phyloP scores from a whole-genome alignment of 1,139 yeast genomes.

The Pichia sp. region DNA sequence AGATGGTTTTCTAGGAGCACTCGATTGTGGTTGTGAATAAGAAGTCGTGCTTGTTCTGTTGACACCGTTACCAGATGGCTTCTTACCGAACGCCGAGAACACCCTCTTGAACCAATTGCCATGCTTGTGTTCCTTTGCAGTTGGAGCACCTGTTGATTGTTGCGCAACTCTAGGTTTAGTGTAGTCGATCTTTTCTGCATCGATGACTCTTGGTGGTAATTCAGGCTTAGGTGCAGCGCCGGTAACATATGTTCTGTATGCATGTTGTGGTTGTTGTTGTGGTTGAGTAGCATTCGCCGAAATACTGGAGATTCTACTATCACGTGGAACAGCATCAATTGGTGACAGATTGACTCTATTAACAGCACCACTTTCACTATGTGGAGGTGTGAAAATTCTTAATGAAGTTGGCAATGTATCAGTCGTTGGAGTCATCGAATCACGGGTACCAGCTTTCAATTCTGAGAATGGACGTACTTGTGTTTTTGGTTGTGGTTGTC shows the following conservation, averaged over 20 bases:
- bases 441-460: slow-evolving; percentile 3
- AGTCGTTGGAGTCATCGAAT: slow-evolving; percentile 10
- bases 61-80: neutral
- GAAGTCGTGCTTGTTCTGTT: neutral
- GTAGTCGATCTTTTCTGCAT: neutral
- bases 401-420: slow-evolving; percentile 1
- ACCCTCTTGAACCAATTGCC: slow-evolving; percentile 28
- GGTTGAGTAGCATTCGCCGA: neutral
- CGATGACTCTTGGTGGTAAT: neutral
- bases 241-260: neutral
- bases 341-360: neutral
- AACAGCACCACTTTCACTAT: neutral
- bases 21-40: neutral
- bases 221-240: neutral
- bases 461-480: slow-evolving; percentile 3
- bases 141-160: neutral
- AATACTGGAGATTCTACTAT: neutral
- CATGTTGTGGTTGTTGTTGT: neutral
- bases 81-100: slow-evolving; percentile 15
- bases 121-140: neutral
- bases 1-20: neutral
- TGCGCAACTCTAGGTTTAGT: neutral
- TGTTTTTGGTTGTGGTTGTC: neutral
- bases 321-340: slow-evolving; percentile 1
- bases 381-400: neutral